Evolutionary conservation across 768 basidiomycete species (phyloP).

Genomic region (Calocera viscosa): DNA sequence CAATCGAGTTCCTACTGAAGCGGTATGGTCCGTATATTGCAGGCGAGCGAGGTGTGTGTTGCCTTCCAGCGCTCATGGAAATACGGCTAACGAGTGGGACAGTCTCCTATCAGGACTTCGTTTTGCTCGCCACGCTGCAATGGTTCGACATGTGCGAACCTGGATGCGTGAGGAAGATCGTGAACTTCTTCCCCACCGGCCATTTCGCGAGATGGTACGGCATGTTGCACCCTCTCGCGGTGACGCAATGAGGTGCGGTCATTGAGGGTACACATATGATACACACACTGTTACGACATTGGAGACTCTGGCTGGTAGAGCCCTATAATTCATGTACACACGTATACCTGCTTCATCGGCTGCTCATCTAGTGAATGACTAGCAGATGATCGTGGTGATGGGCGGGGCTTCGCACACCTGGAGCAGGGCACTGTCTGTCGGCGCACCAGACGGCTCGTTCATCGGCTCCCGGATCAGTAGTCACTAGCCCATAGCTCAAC

Average conservation of each 20-base stretch:
- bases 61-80: background rate
- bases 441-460: no score
- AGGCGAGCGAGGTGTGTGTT: background rate
- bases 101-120: background rate
- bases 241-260: no score
- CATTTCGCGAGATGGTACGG: no score
- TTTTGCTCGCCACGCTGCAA: background rate
- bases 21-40: background rate
- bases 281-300: no score
- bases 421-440: no score
- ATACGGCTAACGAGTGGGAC: background rate
- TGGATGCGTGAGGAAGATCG: background rate
- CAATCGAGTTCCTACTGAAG: background rate
- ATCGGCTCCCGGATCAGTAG: no score
- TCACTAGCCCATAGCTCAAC: no score
- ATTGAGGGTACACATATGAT: no score
- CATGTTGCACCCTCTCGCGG: no score
- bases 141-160: background rate
- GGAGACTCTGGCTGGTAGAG: no score
- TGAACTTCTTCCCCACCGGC: background rate
- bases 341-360: no score
- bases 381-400: background rate
- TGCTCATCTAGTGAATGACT: background rate
- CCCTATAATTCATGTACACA: no score
- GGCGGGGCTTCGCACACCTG: background rate